Conservation (phyloP, 306 rosid species). For the Quercus wislizeni region DNA sequence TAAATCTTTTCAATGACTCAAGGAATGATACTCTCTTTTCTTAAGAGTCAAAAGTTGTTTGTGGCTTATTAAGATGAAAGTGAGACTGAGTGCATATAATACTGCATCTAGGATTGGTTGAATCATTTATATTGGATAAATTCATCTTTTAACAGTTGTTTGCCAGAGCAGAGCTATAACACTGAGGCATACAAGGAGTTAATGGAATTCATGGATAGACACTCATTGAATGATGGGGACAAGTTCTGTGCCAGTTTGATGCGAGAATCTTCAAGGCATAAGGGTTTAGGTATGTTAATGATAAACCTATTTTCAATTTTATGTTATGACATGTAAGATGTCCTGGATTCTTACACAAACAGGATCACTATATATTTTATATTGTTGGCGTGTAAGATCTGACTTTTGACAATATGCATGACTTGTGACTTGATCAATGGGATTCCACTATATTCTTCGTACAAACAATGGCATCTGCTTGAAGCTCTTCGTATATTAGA, state of each 20-base stretch:
- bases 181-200: slow-evolving; percentile 78
- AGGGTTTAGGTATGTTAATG: slow-evolving; percentile 52
- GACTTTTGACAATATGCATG: slow-evolving; percentile 10
- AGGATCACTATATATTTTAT: neutral
- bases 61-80: neutral
- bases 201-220: slow-evolving; percentile 64
- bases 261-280: slow-evolving; percentile 88
- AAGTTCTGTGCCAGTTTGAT: slow-evolving; percentile 77
- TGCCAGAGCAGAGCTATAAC: slow-evolving; percentile 71
- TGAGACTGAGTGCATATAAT: too few relatives aligned
- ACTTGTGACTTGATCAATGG: neutral
- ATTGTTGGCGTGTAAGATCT: neutral
- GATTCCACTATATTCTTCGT: too few relatives aligned
- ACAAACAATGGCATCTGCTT: slow-evolving; percentile 21
- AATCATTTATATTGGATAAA: neutral
- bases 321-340: slow-evolving; percentile 11
- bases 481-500: slow-evolving; percentile 88
- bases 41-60: neutral
- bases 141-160: slow-evolving; percentile 22
- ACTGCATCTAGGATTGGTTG: neutral
- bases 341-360: neutral
- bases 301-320: slow-evolving; percentile 6
- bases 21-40: neutral
- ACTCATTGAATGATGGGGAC: slow-evolving; percentile 85
- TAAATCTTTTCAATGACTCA: neutral